phyloP scores from a whole-genome alignment of 2,329 filamentous ascomycete species.

The Fusarium bulbicola region DNA sequence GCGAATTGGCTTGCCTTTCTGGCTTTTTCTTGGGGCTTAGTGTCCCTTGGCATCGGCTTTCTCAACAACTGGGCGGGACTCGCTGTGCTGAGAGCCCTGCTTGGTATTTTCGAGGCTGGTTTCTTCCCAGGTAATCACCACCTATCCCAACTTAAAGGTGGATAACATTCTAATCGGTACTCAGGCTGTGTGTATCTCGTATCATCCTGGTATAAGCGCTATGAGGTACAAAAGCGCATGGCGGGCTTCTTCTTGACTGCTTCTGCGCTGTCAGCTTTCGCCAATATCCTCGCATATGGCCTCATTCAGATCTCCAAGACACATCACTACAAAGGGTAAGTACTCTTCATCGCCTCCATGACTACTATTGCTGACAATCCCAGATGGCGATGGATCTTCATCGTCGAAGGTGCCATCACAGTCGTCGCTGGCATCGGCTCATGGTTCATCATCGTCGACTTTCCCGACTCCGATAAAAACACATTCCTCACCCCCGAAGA shows the following conservation, averaged over 20 bases:
- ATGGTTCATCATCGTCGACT: constrained; percentile 34
- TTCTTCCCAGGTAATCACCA: constrained; percentile 21
- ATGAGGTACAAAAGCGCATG: constrained; percentile 26
- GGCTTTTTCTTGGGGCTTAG: constrained; percentile 11
- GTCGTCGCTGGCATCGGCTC: constrained; percentile 21
- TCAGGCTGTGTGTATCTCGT: constrained; percentile 28
- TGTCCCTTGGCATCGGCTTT: constrained; percentile 25
- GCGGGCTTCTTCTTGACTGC: constrained; percentile 22
- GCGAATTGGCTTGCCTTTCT: constrained; percentile 32
- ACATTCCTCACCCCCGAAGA: constrained; percentile 22
- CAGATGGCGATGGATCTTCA: constrained; percentile 31
- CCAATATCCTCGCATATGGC: constrained; percentile 26
- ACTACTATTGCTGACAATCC: too few species aligned
- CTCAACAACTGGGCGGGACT: constrained; percentile 15
- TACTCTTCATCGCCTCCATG: neutral
- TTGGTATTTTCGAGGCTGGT: constrained; percentile 26
- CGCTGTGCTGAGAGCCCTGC: constrained; percentile 5
- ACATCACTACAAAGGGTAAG: constrained; percentile 19
- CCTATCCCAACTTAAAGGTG: accelerated
- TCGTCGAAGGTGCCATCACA: constrained; percentile 25
- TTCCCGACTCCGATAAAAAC: constrained; percentile 21
- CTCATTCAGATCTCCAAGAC: constrained; percentile 21
- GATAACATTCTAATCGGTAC: accelerated
- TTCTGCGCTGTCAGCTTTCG: constrained; percentile 14
- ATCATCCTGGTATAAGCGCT: constrained; percentile 21